Base-by-base conservation (phyloP, 306 rosid genomes). In the Glycine tomentella region DNA sequence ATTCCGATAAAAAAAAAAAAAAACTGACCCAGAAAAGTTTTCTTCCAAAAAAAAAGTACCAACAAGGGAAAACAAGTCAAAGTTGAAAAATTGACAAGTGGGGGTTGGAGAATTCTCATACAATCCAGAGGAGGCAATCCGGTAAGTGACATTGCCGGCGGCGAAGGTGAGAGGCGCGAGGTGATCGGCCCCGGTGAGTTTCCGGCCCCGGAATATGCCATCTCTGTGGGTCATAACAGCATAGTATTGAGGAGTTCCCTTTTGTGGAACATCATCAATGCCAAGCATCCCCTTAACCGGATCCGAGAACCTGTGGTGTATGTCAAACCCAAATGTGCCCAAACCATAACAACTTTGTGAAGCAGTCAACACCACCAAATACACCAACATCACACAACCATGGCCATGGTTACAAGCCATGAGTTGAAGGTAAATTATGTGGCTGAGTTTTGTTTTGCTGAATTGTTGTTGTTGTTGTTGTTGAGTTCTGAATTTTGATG, bases 301-400 rank as follows among this genome's bases (percentile, higher is more conserved):
- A 87, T 93, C 94, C 7, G 98, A 93, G 53, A 80, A 87, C 8
- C 90, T 65, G 79, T 95, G 97, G 70, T 93, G 91, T 17, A 95
- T 75, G 50, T 78, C 88, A 68, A 90, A 90, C 7, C 88, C 92
- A 61, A 90, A 87, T 4, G 86, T 57, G 3, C 90, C 83, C 0
- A 70, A 75, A 0, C 88, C 88, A 9, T 71, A 16, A 50, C 89
- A 86, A 20, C 77, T 78, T 42, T 62, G 56, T 20, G 52, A 81
- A 55, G 48, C 78, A 25, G 31, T 53, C 82, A 86, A 75, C 2
- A 81, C 14, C 9, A 53, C 7, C 12, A 75, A 36, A 10, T 33
- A 64, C 13, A 38, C 69, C 63, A 55, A 3, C 20, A 72, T 4
- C 0, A 25, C 55, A 75, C 31, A 13, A 5, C 10, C 33, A n/a